Conservation (phyloP, 1,139 yeast species). For the Suhomyces taliae region DNA sequence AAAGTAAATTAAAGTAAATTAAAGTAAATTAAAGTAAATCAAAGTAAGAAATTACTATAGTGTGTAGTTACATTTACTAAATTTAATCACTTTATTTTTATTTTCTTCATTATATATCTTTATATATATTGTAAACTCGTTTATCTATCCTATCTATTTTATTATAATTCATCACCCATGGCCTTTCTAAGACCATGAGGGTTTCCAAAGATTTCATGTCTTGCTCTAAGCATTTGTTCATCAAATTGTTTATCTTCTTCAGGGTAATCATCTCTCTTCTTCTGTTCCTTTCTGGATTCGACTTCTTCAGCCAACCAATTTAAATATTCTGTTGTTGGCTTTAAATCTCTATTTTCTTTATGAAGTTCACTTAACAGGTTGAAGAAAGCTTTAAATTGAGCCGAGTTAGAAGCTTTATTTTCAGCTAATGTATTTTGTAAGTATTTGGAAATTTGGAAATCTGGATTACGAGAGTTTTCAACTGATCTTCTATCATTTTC, state of each 20-base stretch:
- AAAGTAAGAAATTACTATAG: too few species aligned
- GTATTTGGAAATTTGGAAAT: slow-evolving; percentile 27
- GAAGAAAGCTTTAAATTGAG: slow-evolving; percentile 45
- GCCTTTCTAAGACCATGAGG: slow-evolving; percentile 68
- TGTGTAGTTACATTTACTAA: background rate
- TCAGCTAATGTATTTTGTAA: slow-evolving; percentile 30
- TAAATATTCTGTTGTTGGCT: slow-evolving; percentile 41
- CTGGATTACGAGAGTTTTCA: slow-evolving; percentile 24
- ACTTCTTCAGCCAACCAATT: slow-evolving; percentile 64
- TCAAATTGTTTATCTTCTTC: slow-evolving; percentile 40
- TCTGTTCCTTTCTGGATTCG: slow-evolving; percentile 34
- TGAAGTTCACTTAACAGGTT: slow-evolving; percentile 43
- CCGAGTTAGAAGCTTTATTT: slow-evolving; percentile 27
- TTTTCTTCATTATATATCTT: background rate
- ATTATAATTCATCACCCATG: slow-evolving; percentile 51
- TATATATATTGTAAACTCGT: background rate
- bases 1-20: too few species aligned
- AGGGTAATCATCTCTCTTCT: slow-evolving; percentile 30
- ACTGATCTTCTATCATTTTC: slow-evolving; percentile 26
- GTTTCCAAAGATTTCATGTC: slow-evolving; percentile 79
- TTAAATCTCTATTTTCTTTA: slow-evolving; percentile 20
- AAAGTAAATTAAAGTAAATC: background rate
- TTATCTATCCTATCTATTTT: background rate
- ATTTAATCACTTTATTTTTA: too few species aligned
- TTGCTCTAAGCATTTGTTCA: slow-evolving; percentile 49